Evolutionary conservation across 352 stramenopile species (phyloP).

Genomic region (Pythium oligandrum): DNA sequence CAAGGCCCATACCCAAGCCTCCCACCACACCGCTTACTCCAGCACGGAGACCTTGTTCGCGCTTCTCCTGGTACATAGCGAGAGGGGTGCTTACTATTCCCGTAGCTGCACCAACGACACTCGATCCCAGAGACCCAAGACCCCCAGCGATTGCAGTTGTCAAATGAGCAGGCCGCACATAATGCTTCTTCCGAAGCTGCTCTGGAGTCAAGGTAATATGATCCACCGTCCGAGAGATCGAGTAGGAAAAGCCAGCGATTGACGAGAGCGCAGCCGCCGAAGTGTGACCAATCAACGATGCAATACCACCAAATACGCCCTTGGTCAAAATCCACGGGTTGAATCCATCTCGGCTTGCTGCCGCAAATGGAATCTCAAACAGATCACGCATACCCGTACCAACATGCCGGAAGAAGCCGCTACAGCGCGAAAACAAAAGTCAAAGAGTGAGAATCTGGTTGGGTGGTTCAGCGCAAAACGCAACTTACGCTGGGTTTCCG

Average conservation of each 20-base stretch:
- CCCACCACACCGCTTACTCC: slow-evolving; percentile 62
- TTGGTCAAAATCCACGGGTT: slow-evolving; percentile 74
- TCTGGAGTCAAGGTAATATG: slow-evolving; percentile 65
- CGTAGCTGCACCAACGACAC: slow-evolving; percentile 68
- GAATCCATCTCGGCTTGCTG: slow-evolving; percentile 64
- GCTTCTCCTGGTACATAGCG: slow-evolving; percentile 64
- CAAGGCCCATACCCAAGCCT: slow-evolving; percentile 71
- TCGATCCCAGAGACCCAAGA: slow-evolving; percentile 64
- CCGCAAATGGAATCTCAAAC: slow-evolving; percentile 65
- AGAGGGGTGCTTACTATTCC: slow-evolving; percentile 77
- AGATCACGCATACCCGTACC: slow-evolving; percentile 65
- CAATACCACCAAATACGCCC: slow-evolving; percentile 56
- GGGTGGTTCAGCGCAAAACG: not conserved
- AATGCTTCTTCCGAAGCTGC: slow-evolving; percentile 56
- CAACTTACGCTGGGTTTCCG: slow-evolving; percentile 79
- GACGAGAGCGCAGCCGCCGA: slow-evolving; percentile 67
- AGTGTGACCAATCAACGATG: slow-evolving; percentile 69
- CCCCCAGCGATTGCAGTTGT: slow-evolving; percentile 58
- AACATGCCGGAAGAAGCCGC: slow-evolving; percentile 73
- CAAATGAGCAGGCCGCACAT: slow-evolving; percentile 57
- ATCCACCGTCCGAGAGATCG: slow-evolving; percentile 76
- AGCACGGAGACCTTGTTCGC: slow-evolving; percentile 49
- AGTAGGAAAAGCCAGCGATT: slow-evolving; percentile 77
- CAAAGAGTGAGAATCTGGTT: not conserved
- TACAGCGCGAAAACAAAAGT: slow-evolving; percentile 16